phyloP scores from a whole-genome alignment of 306 rosid species.

The Hylodesmum podocarpum region DNA sequence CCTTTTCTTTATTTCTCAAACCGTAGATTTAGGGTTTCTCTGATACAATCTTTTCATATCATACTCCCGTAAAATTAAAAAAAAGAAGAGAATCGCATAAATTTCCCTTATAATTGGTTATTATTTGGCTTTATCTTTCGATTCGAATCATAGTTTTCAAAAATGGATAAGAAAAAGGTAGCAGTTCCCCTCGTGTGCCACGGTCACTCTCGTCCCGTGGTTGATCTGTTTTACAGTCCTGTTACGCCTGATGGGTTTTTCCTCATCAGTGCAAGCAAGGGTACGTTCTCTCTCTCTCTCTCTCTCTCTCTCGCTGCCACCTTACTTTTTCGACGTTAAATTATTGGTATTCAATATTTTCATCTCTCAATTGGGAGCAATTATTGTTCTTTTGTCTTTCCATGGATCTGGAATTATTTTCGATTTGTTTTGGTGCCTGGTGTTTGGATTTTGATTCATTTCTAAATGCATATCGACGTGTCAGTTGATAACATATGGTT shows the following conservation, averaged over 20 bases:
- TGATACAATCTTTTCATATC: not conserved
- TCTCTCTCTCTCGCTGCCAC: not conserved
- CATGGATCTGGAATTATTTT: slow-evolving; percentile 1
- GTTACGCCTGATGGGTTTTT: slow-evolving; percentile 90
- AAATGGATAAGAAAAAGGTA: slow-evolving; percentile 85
- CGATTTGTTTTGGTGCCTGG: not conserved
- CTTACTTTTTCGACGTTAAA: not conserved
- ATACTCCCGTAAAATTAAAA: not conserved
- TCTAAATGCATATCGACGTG: not conserved
- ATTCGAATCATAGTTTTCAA: not conserved
- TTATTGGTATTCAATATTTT: too few relatives aligned
- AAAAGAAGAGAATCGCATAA: not conserved
- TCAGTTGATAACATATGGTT: not conserved
- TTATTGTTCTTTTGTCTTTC: not conserved
- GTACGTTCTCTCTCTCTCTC: slow-evolving; percentile 36
- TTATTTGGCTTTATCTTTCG: not conserved
- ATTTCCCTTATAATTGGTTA: not conserved
- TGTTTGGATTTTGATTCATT: not conserved
- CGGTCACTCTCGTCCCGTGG: slow-evolving; percentile 96
- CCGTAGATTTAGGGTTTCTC: slow-evolving; percentile 49
- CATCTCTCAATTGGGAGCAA: not conserved
- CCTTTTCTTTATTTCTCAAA: not conserved
- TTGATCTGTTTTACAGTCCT: slow-evolving; percentile 91
- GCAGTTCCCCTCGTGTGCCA: slow-evolving; percentile 87
- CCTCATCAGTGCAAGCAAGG: slow-evolving; percentile 99